Evolutionary conservation across 2,329 filamentous ascomycete species (phyloP).

Genomic region (Pseudogymnoascus pannorum): DNA sequence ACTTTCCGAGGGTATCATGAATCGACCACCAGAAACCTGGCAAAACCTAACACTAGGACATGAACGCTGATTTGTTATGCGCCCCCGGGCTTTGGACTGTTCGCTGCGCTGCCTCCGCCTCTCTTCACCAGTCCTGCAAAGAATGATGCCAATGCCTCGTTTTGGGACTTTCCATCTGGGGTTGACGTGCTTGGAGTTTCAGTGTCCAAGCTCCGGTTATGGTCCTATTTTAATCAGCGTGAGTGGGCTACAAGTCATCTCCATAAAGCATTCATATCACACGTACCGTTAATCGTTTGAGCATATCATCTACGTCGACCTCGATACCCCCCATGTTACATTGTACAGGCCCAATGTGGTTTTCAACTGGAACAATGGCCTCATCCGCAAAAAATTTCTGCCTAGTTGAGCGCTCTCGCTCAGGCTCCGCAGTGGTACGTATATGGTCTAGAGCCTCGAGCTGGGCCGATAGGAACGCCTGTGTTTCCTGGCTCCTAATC

Average conservation of each 20-base stretch:
- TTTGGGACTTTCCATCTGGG: conserved; percentile 43
- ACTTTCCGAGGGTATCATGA: not conserved
- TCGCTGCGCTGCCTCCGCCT: conserved; percentile 27
- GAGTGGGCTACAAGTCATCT: conserved; percentile 1
- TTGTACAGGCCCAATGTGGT: conserved; percentile 88
- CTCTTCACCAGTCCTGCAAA: conserved; percentile 53
- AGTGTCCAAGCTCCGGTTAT: conserved; percentile 28
- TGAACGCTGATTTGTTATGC: not conserved
- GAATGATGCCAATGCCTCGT: conserved; percentile 52
- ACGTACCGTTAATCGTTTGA: conserved; percentile 73
- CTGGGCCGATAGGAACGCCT: conserved; percentile 70
- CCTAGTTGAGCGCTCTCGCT: not conserved
- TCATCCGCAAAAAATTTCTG: conserved; percentile 15
- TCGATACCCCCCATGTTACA: conserved; percentile 99
- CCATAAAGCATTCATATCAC: not conserved
- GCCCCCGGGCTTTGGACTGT: conserved; percentile 25
- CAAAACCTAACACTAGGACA: not conserved
- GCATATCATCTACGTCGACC: conserved; percentile 88
- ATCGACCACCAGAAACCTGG: not conserved
- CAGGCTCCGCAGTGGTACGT: conserved; percentile 36
- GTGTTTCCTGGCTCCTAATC: conserved; percentile 64
- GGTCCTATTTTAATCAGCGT: conserved; percentile 8
- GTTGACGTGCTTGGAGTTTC: conserved; percentile 27
- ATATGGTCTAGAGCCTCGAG: conserved; percentile 64
- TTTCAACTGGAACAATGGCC: conserved; percentile 36